Base-by-base conservation (phyloP, 2,329 filamentous ascomycete genomes). In the Neofusicoccum sp. region DNA sequence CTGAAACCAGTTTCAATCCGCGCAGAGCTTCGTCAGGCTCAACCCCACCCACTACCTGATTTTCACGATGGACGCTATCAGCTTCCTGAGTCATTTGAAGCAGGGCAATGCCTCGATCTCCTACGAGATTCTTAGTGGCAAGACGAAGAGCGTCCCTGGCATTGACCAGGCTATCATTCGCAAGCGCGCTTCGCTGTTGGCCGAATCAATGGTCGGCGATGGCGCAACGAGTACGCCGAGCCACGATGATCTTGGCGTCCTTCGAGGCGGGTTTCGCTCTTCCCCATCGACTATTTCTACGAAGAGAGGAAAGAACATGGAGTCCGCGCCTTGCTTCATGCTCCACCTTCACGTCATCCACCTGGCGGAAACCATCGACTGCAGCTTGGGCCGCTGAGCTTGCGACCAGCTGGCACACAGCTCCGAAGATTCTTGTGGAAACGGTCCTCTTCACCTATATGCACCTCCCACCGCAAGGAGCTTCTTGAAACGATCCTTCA, bases 291-390 rank as follows among this genome's bases (percentile, higher is more conserved):
- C 51, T 79, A 79, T 63, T 24, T 4, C 12, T 24, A 24, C 24
- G 34, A 31, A 7, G 20, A 11, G 2, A 14, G 31, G 24, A 20
- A 16, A 41, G 14, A 9, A n/a, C n/a, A n/a, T n/a, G n/a, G n/a
- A n/a, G n/a, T 12, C 11, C 67, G 72, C 6, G 60, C 68, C 20
- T 53, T 56, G 6, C 0, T 63, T 80, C 11, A 67, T 79, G 9
- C 64, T 73, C 2, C 78, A 80, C 61, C 73, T 69, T 12, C 69
- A 79, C 57, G 67, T 77, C 20, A 77, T 72, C 63, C 75, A 72
- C 51, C 68, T 80, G 12, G 78, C 70, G 5, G 69, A 74, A 26
- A 69, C 76, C 56, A 79, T 74, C 64, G 73, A 77, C 57, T 63
- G 79, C 3, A 65, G 68, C 2, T 70, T 74, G 43, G 38, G 71